These are phyloP conservation scores for Aphanocladium album DNA, from an alignment of 2,329 filamentous ascomycete genomes.

Conservation along the genomic window DNA sequence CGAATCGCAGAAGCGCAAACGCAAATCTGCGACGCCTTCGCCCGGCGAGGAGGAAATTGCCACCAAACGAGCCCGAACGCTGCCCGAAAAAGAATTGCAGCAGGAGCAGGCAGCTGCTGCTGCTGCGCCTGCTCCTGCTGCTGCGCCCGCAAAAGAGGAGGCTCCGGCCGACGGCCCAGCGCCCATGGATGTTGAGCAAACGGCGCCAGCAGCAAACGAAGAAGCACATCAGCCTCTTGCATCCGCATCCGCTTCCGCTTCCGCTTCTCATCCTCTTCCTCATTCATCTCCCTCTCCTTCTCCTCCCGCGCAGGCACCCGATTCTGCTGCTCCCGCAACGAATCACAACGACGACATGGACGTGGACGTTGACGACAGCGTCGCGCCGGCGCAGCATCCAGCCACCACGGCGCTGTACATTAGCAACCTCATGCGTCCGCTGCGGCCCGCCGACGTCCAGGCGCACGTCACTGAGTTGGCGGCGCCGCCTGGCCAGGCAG, in stretches of 20 bases:
- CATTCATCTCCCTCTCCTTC: background rate
- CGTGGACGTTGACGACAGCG: slow-evolving; percentile 31
- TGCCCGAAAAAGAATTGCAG: slow-evolving; percentile 16
- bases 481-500: slow-evolving; percentile 46
- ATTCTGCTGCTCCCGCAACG: slow-evolving; percentile 8
- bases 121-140: too few species aligned
- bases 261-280: too few species aligned
- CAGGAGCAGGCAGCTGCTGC: slow-evolving; percentile 11
- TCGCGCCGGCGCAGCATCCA: slow-evolving; percentile 59
- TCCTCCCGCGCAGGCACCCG: background rate
- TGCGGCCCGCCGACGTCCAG: slow-evolving; percentile 63
- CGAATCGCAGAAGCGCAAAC: slow-evolving; percentile 61
- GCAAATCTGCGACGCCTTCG: slow-evolving; percentile 58
- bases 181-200: slow-evolving; percentile 7
- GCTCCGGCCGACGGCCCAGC: slow-evolving; percentile 11
- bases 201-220: background rate
- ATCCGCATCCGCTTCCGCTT: background rate
- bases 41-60: slow-evolving; percentile 48
- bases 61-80: slow-evolving; percentile 50
- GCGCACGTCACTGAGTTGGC: slow-evolving; percentile 67
- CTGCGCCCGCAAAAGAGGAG: slow-evolving; percentile 12
- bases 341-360: slow-evolving; percentile 19
- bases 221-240: background rate
- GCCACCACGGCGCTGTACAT: slow-evolving; percentile 81
- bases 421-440: slow-evolving; percentile 80